Evolutionary conservation across 2,329 filamentous ascomycete genomes (phyloP), one percentile per base, ranked within the genome.

Genomic region (Juglanconis sp.): DNA sequence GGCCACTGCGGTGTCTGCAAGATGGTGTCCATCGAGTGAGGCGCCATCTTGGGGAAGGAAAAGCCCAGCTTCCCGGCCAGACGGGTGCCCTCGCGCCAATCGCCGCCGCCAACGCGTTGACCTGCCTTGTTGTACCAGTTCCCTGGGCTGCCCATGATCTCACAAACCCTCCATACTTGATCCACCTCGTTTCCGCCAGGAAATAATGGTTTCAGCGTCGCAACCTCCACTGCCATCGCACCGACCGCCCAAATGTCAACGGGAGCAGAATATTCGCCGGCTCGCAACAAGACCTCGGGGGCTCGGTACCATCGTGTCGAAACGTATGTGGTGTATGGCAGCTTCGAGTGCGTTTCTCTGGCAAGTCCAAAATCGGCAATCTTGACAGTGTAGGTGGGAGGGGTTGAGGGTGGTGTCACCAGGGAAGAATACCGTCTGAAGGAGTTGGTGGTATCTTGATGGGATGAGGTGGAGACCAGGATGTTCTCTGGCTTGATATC

Each of bases 401-500:
- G 95, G 31, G 94, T 98, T 2, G 94, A 96, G 5, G 95, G 95
- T 5, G 95, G 95, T 13, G 95, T 98, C 67, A 98, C 91, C 64
- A 98, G 81, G 7, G 91, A 85, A 0, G 95, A 98, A 75, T 99
- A 99, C 68, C 95, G 86, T 72, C 91, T 88, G 79, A 98, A 97
- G 0, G 93, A 88, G 71, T 90, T 95, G 63, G 83, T 83, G 56
- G 89, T 85, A 69, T 99, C 95, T 65, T 89, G 88, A 66, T 86
- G 91, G 44, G 90, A 86, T 2, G 94, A 96, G 34, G 93, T 96
- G 0, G 95, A 96, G 8, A 99, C 94, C 32, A 99, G 85, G 62
- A 99, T 99, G 75, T 99, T 99, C 76, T 99, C 95, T 40, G 95
- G 95, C 76, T 99, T 99, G 77, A 99, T 98, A 72, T 99, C 95